phyloP scores from a whole-genome alignment of 345 rosid species.

The Salix dunnii region DNA sequence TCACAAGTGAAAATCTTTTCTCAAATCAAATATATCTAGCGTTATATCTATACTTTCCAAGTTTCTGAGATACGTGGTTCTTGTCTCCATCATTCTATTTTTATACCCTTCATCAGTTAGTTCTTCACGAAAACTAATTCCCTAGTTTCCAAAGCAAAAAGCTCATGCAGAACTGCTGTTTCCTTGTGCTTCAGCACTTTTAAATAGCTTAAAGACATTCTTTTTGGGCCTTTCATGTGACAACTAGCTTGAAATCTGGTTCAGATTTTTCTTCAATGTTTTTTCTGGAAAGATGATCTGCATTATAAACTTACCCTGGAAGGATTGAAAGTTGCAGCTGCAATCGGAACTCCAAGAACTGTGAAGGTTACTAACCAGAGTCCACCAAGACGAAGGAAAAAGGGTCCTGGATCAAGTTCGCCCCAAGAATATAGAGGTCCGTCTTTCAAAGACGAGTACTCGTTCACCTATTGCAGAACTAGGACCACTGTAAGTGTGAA shows the following conservation, averaged over 20 bases:
- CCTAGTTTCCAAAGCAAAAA: too few species aligned
- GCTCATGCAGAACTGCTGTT: too few species aligned
- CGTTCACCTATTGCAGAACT: constrained; percentile 60
- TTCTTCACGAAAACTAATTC: too few species aligned
- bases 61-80: background rate
- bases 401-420: constrained; percentile 58
- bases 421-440: constrained; percentile 87
- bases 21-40: background rate
- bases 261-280: too few species aligned
- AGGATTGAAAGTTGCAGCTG: constrained; percentile 96
- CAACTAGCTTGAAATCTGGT: too few species aligned
- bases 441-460: constrained; percentile 80
- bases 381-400: constrained; percentile 81
- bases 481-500: constrained; percentile 12
- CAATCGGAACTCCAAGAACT: constrained; percentile 79
- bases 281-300: too few species aligned
- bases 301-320: constrained; percentile 47
- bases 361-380: constrained; percentile 79
- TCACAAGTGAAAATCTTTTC: background rate
- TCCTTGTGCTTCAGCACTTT: too few species aligned
- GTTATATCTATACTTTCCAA: background rate
- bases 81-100: background rate
- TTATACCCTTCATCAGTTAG: too few species aligned
- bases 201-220: too few species aligned
- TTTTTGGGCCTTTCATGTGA: too few species aligned